A percentile compares a stretch with the other conserved stretches of the same genome.
These are phyloP conservation scores for Pichia sp. DNA, from an alignment of 1,139 yeast species.

Conservation along the genomic window DNA sequence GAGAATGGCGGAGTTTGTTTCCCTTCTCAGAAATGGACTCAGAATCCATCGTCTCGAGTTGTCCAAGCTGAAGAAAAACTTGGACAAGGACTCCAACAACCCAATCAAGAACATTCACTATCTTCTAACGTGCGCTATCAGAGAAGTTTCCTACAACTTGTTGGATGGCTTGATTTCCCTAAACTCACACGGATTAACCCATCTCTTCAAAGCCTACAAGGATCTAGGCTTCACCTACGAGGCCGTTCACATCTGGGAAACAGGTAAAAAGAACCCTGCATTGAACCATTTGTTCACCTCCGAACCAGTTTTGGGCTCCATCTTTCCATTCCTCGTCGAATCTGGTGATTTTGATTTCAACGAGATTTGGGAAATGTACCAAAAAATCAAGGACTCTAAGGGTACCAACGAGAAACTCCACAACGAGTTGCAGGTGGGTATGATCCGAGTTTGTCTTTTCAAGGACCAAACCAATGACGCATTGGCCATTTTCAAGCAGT, in stretches of 20 bases:
- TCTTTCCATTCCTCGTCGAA: slow-evolving; percentile 65
- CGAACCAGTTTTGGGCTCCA: slow-evolving; percentile 63
- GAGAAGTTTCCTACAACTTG: slow-evolving; percentile 49
- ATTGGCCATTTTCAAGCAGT: slow-evolving; percentile 43
- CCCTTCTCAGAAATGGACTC: slow-evolving; percentile 46
- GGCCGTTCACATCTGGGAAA: slow-evolving; percentile 52
- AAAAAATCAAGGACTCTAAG: slow-evolving; percentile 38
- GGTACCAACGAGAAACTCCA: slow-evolving; percentile 35
- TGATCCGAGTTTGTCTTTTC: slow-evolving; percentile 57
- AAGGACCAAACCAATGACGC: slow-evolving; percentile 52
- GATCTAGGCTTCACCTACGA: slow-evolving; percentile 50
- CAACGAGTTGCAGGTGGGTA: slow-evolving; percentile 54
- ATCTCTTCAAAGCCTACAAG: slow-evolving; percentile 53
- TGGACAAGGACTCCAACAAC: slow-evolving; percentile 52
- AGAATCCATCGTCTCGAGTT: slow-evolving; percentile 48
- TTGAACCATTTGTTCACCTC: slow-evolving; percentile 34
- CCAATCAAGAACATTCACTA: slow-evolving; percentile 47
- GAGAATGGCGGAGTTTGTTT: slow-evolving; percentile 44
- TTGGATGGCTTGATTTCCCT: slow-evolving; percentile 40
- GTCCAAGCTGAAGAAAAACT: slow-evolving; percentile 47
- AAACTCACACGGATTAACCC: slow-evolving; percentile 53
- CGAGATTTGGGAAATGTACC: slow-evolving; percentile 49
- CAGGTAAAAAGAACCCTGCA: slow-evolving; percentile 34
- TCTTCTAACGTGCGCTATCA: slow-evolving; percentile 42
- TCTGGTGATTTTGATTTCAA: slow-evolving; percentile 59